phyloP scores from a whole-genome alignment of 1,284 basidiomycete genomes.

The Melanopsichium pennsylvanicum region DNA sequence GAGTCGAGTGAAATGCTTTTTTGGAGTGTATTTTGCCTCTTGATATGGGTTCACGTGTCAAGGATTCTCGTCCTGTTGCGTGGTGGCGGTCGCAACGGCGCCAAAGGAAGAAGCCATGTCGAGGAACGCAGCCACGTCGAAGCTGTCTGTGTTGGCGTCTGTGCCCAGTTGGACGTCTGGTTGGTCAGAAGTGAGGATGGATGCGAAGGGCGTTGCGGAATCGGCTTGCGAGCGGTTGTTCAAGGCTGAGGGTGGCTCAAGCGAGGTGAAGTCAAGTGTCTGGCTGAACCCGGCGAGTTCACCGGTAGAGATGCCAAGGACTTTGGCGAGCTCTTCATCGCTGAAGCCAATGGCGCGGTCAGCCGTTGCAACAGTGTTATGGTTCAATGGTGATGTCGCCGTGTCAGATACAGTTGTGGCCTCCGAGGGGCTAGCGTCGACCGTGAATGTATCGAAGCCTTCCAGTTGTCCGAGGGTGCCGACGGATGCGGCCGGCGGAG shows the following conservation, averaged over 20 bases:
- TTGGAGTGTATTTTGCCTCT: background rate
- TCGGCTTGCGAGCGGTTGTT: background rate
- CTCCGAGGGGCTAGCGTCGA: slow-evolving; percentile 11
- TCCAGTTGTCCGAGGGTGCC: background rate
- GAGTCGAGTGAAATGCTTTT: background rate
- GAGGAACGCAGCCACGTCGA: slow-evolving; percentile 38
- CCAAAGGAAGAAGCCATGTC: slow-evolving; percentile 32
- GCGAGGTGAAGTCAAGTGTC: slow-evolving; percentile 23
- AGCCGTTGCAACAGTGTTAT: slow-evolving; percentile 2
- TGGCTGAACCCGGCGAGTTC: slow-evolving; percentile 40
- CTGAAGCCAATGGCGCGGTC: slow-evolving; percentile 24
- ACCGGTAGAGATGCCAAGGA: slow-evolving; percentile 40
- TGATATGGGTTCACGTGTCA: too few relatives aligned
- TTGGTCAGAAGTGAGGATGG: background rate
- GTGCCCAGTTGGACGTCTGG: background rate
- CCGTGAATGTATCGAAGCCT: background rate
- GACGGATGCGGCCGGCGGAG: background rate
- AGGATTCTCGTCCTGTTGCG: background rate
- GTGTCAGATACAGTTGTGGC: slow-evolving; percentile 4
- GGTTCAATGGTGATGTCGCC: slow-evolving; percentile 11
- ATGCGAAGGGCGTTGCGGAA: background rate
- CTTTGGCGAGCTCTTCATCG: slow-evolving; percentile 43
- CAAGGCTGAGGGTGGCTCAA: background rate
- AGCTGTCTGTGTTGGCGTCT: slow-evolving; percentile 4
- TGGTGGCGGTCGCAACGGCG: background rate